Conservation (phyloP, 2,329 filamentous ascomycete species). For the Daldinia eschscholtzii region DNA sequence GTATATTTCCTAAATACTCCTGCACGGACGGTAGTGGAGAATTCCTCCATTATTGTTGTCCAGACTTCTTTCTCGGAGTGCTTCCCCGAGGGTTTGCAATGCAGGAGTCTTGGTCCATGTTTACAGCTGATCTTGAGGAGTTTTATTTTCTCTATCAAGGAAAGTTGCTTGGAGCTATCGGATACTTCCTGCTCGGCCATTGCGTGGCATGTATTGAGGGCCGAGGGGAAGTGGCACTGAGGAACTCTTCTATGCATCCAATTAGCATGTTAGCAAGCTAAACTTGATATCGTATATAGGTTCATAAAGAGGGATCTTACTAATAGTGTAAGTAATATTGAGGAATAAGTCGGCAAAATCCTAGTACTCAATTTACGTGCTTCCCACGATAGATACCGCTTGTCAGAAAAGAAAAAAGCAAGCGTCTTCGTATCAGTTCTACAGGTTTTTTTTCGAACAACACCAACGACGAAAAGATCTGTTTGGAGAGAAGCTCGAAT, state of each 20-base stretch:
- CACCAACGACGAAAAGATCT: background rate
- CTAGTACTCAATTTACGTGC: background rate
- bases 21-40: constrained; percentile 26
- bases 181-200: background rate
- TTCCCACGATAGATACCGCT: background rate
- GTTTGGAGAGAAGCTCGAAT: background rate
- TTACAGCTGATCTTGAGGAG: constrained; percentile 35
- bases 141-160: constrained; percentile 28
- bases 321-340: background rate
- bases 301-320: background rate
- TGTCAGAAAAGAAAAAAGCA: background rate
- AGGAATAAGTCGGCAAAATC: background rate
- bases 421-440: background rate
- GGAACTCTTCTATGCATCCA: background rate
- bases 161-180: constrained; percentile 16
- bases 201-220: background rate
- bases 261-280: background rate
- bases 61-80: constrained; percentile 31
- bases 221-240: background rate
- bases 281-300: background rate
- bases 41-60: constrained; percentile 33
- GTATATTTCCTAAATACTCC: constrained; percentile 31
- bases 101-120: constrained; percentile 20
- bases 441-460: background rate
- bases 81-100: constrained; percentile 23